These are phyloP conservation scores for Polychaeton citri DNA, from an alignment of 2,329 filamentous ascomycete species.

Conservation along the genomic window DNA sequence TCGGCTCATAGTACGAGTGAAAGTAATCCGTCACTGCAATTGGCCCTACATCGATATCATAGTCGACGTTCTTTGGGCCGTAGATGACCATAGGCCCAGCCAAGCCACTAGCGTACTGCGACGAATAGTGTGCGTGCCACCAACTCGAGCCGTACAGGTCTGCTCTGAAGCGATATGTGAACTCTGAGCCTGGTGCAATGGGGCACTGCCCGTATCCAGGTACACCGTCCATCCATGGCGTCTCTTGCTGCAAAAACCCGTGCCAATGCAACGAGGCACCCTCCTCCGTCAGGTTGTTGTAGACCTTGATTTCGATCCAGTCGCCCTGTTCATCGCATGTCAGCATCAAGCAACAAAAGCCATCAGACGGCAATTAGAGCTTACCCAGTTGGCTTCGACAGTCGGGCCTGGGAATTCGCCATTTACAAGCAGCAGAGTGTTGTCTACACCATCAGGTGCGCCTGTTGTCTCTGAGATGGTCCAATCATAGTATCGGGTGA, in stretches of 20 bases:
- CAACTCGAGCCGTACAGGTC: constrained; percentile 27
- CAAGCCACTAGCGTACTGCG: constrained; percentile 29
- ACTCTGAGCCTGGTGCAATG: constrained; percentile 23
- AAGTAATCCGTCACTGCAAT: constrained; percentile 32
- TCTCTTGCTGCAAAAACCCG: constrained; percentile 36
- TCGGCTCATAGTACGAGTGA: constrained; percentile 20
- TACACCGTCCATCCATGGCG: constrained; percentile 39
- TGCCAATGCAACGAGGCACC: constrained; percentile 42
- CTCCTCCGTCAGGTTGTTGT: constrained; percentile 23
- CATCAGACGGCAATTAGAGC: too few species aligned
- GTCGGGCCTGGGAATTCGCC: constrained; percentile 5
- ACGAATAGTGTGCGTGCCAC: constrained; percentile 28
- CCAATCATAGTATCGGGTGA: constrained; percentile 17
- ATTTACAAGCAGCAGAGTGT: constrained; percentile 6
- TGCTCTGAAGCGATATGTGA: constrained; percentile 27
- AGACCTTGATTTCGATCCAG: constrained; percentile 21
- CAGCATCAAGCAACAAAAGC: too few species aligned
- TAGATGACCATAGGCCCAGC: constrained; percentile 31
- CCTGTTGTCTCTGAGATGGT: constrained; percentile 13
- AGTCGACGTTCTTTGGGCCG: constrained; percentile 26
- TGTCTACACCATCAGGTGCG: constrained; percentile 17
- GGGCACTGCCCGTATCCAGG: constrained; percentile 34
- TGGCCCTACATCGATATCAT: constrained; percentile 31
- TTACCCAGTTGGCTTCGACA: constrained; percentile 6
- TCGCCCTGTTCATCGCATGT: constrained; percentile 18